A percentile compares a stretch with the other conserved stretches of the same genome.
Evolutionary conservation across 148 eudicot genomes (phyloP).

Genomic region (Chenopodium album): DNA sequence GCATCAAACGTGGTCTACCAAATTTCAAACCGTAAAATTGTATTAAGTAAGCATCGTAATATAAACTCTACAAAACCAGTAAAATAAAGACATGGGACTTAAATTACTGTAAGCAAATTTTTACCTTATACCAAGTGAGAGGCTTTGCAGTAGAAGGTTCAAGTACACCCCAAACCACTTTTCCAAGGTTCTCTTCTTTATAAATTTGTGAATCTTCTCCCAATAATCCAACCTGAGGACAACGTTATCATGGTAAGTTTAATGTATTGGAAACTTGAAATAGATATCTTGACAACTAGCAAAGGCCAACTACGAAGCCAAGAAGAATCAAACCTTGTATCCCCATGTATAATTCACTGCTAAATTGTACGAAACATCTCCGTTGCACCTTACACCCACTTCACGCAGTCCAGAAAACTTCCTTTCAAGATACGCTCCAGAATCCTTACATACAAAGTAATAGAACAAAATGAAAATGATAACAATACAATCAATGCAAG

Average conservation of each 20-base stretch:
- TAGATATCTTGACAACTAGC: background rate
- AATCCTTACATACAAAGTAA: slow-evolving; percentile 37
- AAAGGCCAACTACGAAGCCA: background rate
- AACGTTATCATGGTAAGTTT: background rate
- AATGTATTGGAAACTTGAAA: background rate
- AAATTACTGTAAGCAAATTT: background rate
- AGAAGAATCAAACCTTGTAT: slow-evolving; percentile 36
- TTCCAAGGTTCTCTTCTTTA: slow-evolving; percentile 29
- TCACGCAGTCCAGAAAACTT: slow-evolving; percentile 40
- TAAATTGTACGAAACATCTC: slow-evolving; percentile 26
- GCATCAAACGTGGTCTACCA: slow-evolving; percentile 39
- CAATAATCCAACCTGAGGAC: slow-evolving; percentile 38
- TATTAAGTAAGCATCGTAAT: background rate
- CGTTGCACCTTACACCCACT: slow-evolving; percentile 35
- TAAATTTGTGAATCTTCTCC: slow-evolving; percentile 47
- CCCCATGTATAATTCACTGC: slow-evolving; percentile 38
- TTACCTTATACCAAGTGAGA: slow-evolving; percentile 56
- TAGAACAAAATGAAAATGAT: background rate
- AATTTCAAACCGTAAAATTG: background rate
- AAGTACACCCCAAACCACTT: slow-evolving; percentile 33
- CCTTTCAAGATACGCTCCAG: slow-evolving; percentile 47
- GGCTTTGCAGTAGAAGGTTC: slow-evolving; percentile 26
- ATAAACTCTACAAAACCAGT: background rate
- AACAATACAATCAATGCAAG: slow-evolving; percentile 3
- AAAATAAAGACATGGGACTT: background rate